Conservation (phyloP, 495 filamentous ascomycete species). For the Podospora pseudocomata region DNA sequence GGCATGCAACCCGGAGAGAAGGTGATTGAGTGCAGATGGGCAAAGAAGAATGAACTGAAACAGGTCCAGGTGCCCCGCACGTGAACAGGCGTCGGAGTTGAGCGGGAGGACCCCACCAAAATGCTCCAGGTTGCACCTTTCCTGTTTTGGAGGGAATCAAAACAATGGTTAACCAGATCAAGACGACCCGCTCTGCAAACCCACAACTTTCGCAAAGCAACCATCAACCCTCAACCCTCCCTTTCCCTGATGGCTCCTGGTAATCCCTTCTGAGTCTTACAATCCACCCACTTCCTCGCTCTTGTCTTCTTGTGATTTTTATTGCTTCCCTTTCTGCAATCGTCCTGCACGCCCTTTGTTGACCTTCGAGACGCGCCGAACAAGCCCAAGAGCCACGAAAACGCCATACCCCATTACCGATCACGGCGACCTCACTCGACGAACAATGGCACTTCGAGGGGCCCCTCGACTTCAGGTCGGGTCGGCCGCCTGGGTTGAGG, state of each 20-base stretch:
- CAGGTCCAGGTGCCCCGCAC: slow-evolving; percentile 14
- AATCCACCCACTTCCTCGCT: background rate
- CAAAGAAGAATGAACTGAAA: too few relatives aligned
- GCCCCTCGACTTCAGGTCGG: slow-evolving; percentile 53
- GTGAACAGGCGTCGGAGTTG: slow-evolving; percentile 29
- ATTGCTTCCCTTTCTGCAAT: background rate
- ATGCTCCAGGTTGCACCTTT: slow-evolving; percentile 20
- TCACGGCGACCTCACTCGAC: slow-evolving; percentile 40
- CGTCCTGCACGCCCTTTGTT: slow-evolving; percentile 3
- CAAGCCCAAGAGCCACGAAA: slow-evolving; percentile 4
- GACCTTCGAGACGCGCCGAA: slow-evolving; percentile 8
- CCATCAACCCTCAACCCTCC: slow-evolving; percentile 17
- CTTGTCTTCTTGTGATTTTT: background rate
- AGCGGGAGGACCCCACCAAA: slow-evolving; percentile 20
- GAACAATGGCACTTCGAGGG: slow-evolving; percentile 51
- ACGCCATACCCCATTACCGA: slow-evolving; percentile 10
- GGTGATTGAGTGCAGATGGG: too few relatives aligned
- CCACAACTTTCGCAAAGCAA: slow-evolving; percentile 26
- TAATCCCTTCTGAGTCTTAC: background rate
- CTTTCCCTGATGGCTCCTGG: slow-evolving; percentile 7
- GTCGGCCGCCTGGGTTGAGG: slow-evolving; percentile 52
- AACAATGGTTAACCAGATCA: slow-evolving; percentile 28
- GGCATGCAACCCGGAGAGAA: too few relatives aligned
- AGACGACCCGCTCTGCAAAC: slow-evolving; percentile 18
- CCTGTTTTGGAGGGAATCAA: slow-evolving; percentile 34